phyloP scores from a whole-genome alignment of 176 grass and related monocot species.

The Triticum aestivum region IWGSC_CS_RefSeq_v2.1 NC_057806.1:212175269-212175768 shows the following conservation, averaged over 20 bases:
- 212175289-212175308: neutral
- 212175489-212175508: neutral
- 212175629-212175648: constrained; percentile 9
- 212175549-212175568: neutral
- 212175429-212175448: neutral
- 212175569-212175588: neutral
- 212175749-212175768: constrained; percentile 4
- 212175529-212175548: neutral
- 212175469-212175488: neutral
- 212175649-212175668: constrained; percentile 3
- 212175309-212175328: neutral
- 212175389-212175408: neutral
- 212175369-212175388: neutral
- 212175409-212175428: neutral
- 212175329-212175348: neutral
- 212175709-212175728: constrained; percentile 28
- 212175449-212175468: neutral
- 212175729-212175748: constrained; percentile 7
- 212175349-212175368: constrained; percentile 7
- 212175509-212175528: neutral
- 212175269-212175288: neutral
- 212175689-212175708: neutral
- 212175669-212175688: constrained; percentile 10
- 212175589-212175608: neutral
- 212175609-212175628: neutral